Base-by-base conservation (phyloP, 306 rosid genomes). In the Spatholobus suberectus region DNA sequence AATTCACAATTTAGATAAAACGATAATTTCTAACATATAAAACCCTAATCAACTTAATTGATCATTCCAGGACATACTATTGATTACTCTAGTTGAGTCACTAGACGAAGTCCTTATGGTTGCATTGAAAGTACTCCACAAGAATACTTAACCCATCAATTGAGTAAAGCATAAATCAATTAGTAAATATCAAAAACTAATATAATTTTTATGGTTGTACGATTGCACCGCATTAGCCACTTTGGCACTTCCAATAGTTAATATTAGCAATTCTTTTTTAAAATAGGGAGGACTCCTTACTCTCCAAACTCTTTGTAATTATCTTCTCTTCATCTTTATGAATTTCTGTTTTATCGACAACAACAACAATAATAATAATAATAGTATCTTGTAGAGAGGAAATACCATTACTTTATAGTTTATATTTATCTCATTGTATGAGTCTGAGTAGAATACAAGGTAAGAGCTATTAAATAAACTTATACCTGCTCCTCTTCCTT, bases 401-500 rank as follows among this genome's bases (percentile, higher is more conserved):
- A 43, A 34, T 67, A 76, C 49, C 32, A 82, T 13, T 26, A 44
- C 18, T 13, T 46, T 15, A 23, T 26, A 44, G 14, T 13, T 46
- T 15, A 23, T 18, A 71, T 72, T 63, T 67, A 70, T 75, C 83
- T 55, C 63, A 54, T 43, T 17, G 20, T 32, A 35, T 27, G 47
- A 70, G 35, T 54, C 57, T 20, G 17, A 37, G 76, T 4, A 70
- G 21, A 69, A 76, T 51, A 54, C 61, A 68, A 75, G 77, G 65
- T 85, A 79, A 78, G 34, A 73, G 69, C 24, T 57, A 34, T 47
- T 21, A 76, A 82, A 86, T 75, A 78, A 79, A 78, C 6, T 17
- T 61, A 77, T 88, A 96, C 99, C 98, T 96, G 99, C 88, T 92
- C 95, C 91, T 96, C 98, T 90, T 96, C 99, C 89, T 96, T 96